phyloP scores from a whole-genome alignment of 208 protist species.

The Crithidia bombi region DNA sequence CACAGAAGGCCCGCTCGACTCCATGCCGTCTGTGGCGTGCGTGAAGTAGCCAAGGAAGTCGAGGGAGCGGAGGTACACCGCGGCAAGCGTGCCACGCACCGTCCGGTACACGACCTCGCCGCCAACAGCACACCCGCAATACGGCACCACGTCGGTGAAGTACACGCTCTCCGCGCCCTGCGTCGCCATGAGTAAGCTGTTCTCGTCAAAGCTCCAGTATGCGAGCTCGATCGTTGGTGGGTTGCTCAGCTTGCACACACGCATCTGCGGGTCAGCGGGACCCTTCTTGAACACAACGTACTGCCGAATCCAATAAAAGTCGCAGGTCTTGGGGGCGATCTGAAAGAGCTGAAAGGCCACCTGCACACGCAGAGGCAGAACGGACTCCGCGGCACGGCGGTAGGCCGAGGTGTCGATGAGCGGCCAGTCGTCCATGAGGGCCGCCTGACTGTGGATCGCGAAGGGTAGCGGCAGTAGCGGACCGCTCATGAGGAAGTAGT shows the following conservation, averaged over 20 bases:
- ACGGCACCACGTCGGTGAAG: constrained; percentile 68
- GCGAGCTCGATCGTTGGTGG: constrained; percentile 67
- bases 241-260: constrained; percentile 45
- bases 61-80: constrained; percentile 78
- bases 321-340: constrained; percentile 17
- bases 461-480: constrained; percentile 68
- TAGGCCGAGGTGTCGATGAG: constrained; percentile 80
- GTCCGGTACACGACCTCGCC: constrained; percentile 32
- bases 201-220: constrained; percentile 54
- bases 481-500: constrained; percentile 73
- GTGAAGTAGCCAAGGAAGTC: constrained; percentile 93
- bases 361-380: constrained; percentile 83
- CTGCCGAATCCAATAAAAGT: constrained; percentile 66
- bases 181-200: constrained; percentile 20
- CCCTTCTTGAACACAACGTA: constrained; percentile 52
- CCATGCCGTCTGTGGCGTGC: constrained; percentile 55
- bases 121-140: constrained; percentile 40
- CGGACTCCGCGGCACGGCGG: constrained; percentile 67
- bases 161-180: constrained; percentile 39
- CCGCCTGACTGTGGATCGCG: constrained; percentile 60
- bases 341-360: constrained; percentile 73
- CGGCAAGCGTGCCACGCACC: constrained; percentile 54
- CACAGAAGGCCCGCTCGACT: constrained; percentile 59
- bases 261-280: constrained; percentile 30
- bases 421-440: constrained; percentile 82